Conservation (phyloP, 345 rosid species). For the Citrus inodora region DNA sequence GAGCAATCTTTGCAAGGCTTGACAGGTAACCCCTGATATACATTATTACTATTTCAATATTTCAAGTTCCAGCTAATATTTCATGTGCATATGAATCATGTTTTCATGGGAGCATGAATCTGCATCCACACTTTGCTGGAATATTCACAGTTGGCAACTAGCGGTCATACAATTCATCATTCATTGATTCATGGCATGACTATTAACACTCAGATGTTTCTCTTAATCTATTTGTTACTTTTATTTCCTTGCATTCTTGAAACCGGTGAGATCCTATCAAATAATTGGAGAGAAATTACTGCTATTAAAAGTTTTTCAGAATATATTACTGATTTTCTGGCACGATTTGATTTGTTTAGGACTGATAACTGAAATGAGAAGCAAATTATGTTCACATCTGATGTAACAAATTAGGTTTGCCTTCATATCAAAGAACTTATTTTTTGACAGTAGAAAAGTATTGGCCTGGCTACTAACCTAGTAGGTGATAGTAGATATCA, state of each 20-base stretch:
- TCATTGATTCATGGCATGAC: background rate
- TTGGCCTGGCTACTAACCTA: background rate
- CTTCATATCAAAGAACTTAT: background rate
- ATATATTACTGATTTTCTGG: background rate
- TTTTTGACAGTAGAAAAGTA: no score
- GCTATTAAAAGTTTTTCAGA: background rate
- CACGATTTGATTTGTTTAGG: background rate
- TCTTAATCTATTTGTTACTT: background rate
- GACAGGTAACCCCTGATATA: conserved; percentile 46
- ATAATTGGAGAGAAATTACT: background rate
- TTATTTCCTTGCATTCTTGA: background rate
- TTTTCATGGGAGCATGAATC: background rate
- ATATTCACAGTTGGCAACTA: background rate
- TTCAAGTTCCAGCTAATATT: background rate
- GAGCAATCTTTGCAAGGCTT: conserved; percentile 96
- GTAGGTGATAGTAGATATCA: background rate
- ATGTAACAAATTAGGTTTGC: background rate
- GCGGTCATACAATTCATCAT: background rate
- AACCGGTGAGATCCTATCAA: background rate
- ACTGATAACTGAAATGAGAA: background rate
- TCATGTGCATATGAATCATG: background rate
- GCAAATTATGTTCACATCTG: background rate
- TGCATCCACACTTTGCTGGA: background rate
- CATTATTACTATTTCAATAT: background rate
- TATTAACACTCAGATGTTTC: background rate